These are phyloP conservation scores for Geotrichum klebahnii DNA, from an alignment of 1,139 yeast genomes.

Conservation along the genomic window DNA sequence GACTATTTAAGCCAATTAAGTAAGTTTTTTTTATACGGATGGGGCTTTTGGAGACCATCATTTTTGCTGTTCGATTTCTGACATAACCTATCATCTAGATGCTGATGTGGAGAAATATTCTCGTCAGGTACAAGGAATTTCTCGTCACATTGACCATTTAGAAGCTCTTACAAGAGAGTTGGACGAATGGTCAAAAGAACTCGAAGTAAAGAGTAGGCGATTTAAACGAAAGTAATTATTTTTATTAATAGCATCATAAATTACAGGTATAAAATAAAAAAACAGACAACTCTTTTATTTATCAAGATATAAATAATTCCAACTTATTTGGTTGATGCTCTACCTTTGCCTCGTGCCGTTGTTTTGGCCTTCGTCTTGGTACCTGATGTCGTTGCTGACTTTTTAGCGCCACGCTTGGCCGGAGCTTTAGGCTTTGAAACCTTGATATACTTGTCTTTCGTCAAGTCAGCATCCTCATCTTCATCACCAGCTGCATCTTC, in stretches of 20 bases:
- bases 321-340: slow-evolving; percentile 19
- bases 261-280: too few species aligned
- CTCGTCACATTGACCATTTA: slow-evolving; percentile 45
- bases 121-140: slow-evolving; percentile 44
- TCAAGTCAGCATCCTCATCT: slow-evolving; percentile 39
- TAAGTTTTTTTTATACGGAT: neutral
- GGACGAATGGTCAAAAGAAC: slow-evolving; percentile 57
- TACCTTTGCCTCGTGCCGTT: slow-evolving; percentile 25
- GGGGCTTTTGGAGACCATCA: too few species aligned
- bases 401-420: slow-evolving; percentile 23
- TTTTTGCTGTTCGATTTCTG: too few species aligned
- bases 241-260: neutral
- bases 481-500: slow-evolving; percentile 50
- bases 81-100: slow-evolving; percentile 27
- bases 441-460: slow-evolving; percentile 58
- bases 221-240: slow-evolving; percentile 16
- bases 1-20: slow-evolving; percentile 21
- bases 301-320: neutral
- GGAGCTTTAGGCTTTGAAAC: slow-evolving; percentile 40
- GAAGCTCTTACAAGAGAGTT: slow-evolving; percentile 51
- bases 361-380: slow-evolving; percentile 25
- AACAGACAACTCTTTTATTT: too few species aligned
- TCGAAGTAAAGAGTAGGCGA: slow-evolving; percentile 44
- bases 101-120: slow-evolving; percentile 39
- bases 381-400: slow-evolving; percentile 24